Base-by-base conservation (phyloP, 805 yeast genomes). In the Candida quercuum region DNA sequence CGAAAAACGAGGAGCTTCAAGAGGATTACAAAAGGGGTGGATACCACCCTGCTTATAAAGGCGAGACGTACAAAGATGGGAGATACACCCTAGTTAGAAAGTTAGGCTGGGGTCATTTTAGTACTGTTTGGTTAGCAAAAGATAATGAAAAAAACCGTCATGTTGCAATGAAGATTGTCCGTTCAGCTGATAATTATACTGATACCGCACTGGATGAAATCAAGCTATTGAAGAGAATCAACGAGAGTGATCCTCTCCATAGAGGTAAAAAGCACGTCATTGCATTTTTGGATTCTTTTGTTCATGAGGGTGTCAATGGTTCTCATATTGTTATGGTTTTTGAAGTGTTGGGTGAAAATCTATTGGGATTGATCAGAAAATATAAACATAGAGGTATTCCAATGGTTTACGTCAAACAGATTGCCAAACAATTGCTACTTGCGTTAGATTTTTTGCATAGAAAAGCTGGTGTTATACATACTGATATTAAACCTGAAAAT, bases 91-190 rank as follows among this genome's bases (percentile, higher is more conserved):
- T 93, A 34, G 89, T 86, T 22, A 75, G 98, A 43, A 93, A 93
- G 57, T 67, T 93, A 4, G 99, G 99, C 1, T 93, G 99, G 99
- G 99, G 99, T 25, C 97, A 93, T 62, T 93, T 93, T 57, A 82
- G 95, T 20, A 93, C 96, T 1, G 97, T 86, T 17, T 89, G 96
- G 97, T 67, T 86, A 21, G 98, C 96, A 5, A 72, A 64, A 42
- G 81, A 76, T 40, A 46, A 50, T n/a, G 76, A 76, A 35, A 65
- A 69, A 38, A 69, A 74, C 42, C 64, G 74, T 33, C 96, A 85
- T 56, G 98, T 93, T 17, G 99, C 99, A 2, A 74, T 93, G 72
- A 93, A 93, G 59, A 82, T 93, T 49, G 97, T 93, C 19, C 73
- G 96, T 45, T 81, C 94, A 50, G 96, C 96, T 13, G 75, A 76